These are phyloP conservation scores for Stylosanthes scabra DNA, from an alignment of 331 rosid genomes.

Conservation along the genomic window DNA sequence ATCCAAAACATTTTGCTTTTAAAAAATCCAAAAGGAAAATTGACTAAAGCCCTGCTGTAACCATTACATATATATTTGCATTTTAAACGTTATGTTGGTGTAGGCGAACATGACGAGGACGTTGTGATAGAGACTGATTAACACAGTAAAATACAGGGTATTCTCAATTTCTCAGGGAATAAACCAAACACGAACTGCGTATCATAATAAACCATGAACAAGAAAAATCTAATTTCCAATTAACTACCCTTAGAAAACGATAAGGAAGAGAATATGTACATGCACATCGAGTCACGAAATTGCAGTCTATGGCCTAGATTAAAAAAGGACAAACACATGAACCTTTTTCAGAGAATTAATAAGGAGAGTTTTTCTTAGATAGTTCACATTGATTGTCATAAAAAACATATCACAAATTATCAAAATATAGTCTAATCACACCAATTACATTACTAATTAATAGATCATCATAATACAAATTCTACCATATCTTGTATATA, in stretches of 20 bases:
- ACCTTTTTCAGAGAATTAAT: conserved; percentile 6
- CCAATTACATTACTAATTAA: too few species aligned
- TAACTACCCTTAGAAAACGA: background rate
- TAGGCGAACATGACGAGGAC: background rate
- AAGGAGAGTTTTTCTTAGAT: background rate
- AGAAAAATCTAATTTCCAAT: background rate
- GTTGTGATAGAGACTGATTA: conserved; percentile 13
- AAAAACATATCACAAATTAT: too few species aligned
- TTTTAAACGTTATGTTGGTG: background rate
- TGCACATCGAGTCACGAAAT: conserved; percentile 1
- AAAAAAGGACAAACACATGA: conserved; percentile 23
- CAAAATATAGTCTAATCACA: too few species aligned
- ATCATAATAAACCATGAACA: background rate
- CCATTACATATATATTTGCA: too few species aligned
- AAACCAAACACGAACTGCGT: too few species aligned
- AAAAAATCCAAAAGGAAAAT: background rate
- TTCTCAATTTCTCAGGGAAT: too few species aligned
- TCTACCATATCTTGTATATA: too few species aligned
- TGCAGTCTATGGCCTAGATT: conserved; percentile 2
- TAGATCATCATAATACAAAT: too few species aligned
- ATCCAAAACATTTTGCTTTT: background rate
- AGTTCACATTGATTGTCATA: too few species aligned
- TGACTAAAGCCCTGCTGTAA: too few species aligned
- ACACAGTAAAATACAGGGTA: conserved; percentile 38
- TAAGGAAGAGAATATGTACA: background rate